Conservation (phyloP, 2,329 filamentous ascomycete species). For the Colletotrichum cordylinicola region DNA sequence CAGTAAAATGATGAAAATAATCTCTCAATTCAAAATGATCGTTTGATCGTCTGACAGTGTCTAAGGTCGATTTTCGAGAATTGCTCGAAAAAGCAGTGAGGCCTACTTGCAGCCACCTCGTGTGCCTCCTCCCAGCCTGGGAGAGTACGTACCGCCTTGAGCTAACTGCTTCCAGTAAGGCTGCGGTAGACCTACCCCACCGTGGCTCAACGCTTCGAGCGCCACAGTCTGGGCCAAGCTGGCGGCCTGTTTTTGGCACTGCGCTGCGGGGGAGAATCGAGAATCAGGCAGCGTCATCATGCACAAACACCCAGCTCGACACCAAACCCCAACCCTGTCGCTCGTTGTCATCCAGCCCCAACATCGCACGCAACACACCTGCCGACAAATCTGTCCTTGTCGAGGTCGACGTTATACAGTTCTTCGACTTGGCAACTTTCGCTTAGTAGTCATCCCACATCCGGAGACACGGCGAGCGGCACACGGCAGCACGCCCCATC, state of each 20-base stretch:
- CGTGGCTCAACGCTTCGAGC: conserved; percentile 1
- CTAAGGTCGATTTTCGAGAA: background rate
- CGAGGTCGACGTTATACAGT: background rate
- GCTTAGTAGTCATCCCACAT: background rate
- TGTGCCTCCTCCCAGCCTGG: background rate
- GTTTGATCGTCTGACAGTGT: background rate
- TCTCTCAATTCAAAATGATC: too few relatives aligned
- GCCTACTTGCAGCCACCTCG: background rate
- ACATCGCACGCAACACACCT: background rate
- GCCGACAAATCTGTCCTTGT: background rate
- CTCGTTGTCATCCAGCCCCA: background rate
- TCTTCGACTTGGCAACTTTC: background rate
- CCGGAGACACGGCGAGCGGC: background rate
- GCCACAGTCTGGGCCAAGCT: conserved; percentile 8
- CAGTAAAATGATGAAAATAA: background rate
- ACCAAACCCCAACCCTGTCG: conserved; percentile 9
- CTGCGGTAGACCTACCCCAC: background rate
- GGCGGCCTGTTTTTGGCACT: conserved; percentile 17
- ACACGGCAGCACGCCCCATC: background rate
- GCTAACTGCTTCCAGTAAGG: background rate
- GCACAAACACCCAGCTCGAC: conserved; percentile 11
- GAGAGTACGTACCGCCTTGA: rapidly evolving
- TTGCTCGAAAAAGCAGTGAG: background rate
- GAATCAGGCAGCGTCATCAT: conserved; percentile 23
- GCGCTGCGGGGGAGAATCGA: conserved; percentile 17